Evolutionary conservation across 352 stramenopile genomes (phyloP), one percentile per base, ranked within the genome.

Genomic region (Globisporangium ultimum): DNA sequence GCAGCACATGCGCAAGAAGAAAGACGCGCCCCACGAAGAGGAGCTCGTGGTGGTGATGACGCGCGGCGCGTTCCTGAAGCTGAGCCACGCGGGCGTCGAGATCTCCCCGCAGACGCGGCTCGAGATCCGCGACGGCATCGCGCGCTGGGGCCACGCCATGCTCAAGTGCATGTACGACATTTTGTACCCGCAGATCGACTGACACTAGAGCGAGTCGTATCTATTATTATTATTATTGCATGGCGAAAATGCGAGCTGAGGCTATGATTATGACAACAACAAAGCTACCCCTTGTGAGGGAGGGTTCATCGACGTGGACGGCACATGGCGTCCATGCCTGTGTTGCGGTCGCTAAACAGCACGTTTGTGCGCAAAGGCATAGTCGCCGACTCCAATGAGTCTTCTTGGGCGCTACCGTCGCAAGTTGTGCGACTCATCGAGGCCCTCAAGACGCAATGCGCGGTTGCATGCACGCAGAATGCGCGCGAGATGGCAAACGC

Each of bases 281-380:
- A 32, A 32, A 32, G 24, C 24, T 32, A 32, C 24, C 24, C 24
- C 5, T 32, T 32, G n/a, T n/a, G n/a, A n/a, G n/a, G n/a, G 24
- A 32, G 5, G 24, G 24, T 5, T 32, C 2, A 32, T 32, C 5
- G 24, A 5, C 24, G 24, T 32, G 24, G 24, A 32, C 24, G 5
- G n/a, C n/a, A n/a, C n/a, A 32, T 32, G 24, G 24, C 24, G 24
- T 32, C 24, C 24, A 32, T 32, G 24, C 2, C 24, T 32, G 68
- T 40, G 17, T 53, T 73, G n/a, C 65, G 55, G 2, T 71, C 65
- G 28, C 48, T 73, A 8, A 70, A 73, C 51, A 57, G 56, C 22
- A 58, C 69, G 50, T 76, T 76, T 40, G 59, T 68, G 20, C 68
- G 68, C 15, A 72, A 76, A 22, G 68, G 65, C 18, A 76, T 76